Evolutionary conservation across 2,329 filamentous ascomycete genomes (phyloP).

Genomic region (Apiospora rasikravindrae): DNA sequence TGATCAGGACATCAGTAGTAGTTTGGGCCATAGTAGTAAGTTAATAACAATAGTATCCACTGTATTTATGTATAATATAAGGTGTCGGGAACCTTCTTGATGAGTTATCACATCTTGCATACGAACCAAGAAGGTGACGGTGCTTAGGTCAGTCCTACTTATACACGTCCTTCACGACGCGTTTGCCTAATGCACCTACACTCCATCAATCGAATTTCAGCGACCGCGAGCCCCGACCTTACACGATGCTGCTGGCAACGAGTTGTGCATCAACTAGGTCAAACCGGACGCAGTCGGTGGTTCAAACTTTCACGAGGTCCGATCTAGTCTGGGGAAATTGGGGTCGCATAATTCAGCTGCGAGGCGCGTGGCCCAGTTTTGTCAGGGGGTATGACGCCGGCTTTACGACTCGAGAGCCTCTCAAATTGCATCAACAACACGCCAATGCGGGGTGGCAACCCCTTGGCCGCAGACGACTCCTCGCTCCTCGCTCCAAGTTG

Average conservation of each 20-base stretch:
- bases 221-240: not conserved
- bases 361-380: not conserved
- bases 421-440: not conserved
- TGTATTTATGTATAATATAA: too few species aligned
- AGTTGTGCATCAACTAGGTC: not conserved
- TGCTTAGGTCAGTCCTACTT: not conserved
- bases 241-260: not conserved
- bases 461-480: not conserved
- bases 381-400: not conserved
- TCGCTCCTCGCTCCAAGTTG: not conserved
- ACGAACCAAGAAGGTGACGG: not conserved
- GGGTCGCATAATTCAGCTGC: slow-evolving; percentile 2
- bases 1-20: slow-evolving; percentile 30
- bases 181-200: not conserved
- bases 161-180: not conserved
- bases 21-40: slow-evolving; percentile 1
- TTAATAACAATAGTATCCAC: not conserved
- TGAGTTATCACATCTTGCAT: not conserved
- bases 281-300: not conserved
- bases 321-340: not conserved
- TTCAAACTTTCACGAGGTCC: not conserved
- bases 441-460: not conserved
- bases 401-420: slow-evolving; percentile 8
- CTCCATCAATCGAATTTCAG: not conserved
- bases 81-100: not conserved